Evolutionary conservation across 768 basidiomycete species (phyloP).

Genomic region (Amyloporia xantha): DNA sequence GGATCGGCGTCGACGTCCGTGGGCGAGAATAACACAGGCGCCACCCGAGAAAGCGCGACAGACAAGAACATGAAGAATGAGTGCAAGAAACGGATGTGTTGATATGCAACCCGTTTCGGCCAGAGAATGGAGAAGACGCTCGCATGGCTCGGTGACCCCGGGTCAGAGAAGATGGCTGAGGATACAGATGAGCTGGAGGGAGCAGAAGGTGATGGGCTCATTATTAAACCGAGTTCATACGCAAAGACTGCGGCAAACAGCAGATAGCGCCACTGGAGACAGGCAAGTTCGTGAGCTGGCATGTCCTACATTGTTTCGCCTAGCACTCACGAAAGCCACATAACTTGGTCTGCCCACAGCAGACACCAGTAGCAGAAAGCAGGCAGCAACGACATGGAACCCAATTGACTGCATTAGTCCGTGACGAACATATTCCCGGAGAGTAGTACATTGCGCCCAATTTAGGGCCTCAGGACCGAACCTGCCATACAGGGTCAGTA

Average conservation of each 20-base stretch:
- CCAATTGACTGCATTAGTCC: constrained; percentile 58
- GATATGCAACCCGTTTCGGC: constrained; percentile 63
- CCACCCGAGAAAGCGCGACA: constrained; percentile 64
- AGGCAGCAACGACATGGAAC: constrained; percentile 59
- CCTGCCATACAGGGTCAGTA: no score
- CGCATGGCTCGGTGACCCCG: constrained; percentile 3
- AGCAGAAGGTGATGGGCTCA: constrained; percentile 47
- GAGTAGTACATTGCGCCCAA: constrained; percentile 66
- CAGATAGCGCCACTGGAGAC: constrained; percentile 77
- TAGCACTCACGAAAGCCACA: constrained; percentile 64
- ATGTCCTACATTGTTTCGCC: not conserved
- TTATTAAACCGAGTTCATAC: constrained; percentile 58
- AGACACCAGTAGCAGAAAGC: constrained; percentile 55
- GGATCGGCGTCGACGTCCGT: constrained; percentile 2
- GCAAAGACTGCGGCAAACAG: constrained; percentile 57
- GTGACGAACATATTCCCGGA: constrained; percentile 59
- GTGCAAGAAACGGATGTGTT: constrained; percentile 73
- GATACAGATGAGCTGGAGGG: constrained; percentile 18
- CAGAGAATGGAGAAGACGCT: constrained; percentile 38
- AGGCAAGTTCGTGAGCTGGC: no score
- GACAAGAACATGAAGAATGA: constrained; percentile 71
- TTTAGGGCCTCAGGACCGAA: constrained; percentile 69
- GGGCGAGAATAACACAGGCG: constrained; percentile 49
- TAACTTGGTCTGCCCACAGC: constrained; percentile 52
- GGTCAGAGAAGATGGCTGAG: constrained; percentile 23